Base-by-base conservation (phyloP, 169 alveolate genomes). In the Eimeria falciformis region DNA sequence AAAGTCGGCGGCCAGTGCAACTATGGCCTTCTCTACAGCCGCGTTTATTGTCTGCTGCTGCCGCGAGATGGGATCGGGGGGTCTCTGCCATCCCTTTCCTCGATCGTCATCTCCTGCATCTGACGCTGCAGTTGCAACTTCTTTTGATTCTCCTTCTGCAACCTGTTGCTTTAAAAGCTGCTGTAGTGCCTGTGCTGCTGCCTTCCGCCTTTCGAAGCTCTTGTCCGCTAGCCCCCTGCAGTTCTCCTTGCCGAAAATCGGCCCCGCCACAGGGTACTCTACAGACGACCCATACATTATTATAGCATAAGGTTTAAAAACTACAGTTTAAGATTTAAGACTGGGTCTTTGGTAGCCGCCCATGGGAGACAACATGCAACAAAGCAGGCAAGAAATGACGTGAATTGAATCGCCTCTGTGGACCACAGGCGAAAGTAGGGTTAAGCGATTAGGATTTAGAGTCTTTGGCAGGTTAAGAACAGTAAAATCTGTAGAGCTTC, bases 121-220 rank as follows among this genome's bases (percentile, higher is more conserved):
- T 62, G 81, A 29, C 21, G 53, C 46, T 17, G n/a, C 91, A 2
- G 23, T 2, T 58, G 81, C 91, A 7, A 46, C 79, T 11, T 33
- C 89, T 11, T 45, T 45, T 6, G 17, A 33, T 7, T 71, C 55
- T 2, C 81, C 81, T n/a, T 40, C 78, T 18, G n/a, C 27, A n/a
- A 62, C 77, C 25, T 83, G 81, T 65, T 62, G 73, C 40, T 46
- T 56, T 53, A 86, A 53, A 25, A 69, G 89, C 47, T 68, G 69
- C 73, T 92, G 93, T 7, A 92, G 56, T 58, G 91, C 91, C 37
- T 85, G 93, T 0, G 93, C 93, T 27, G 89, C 95, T 0, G 82
- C 85, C 81, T 82, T 92, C 82, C 95, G 81, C 90, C 86, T 92
- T 45, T 92, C 95, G 33, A 85, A 86, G 78, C 86, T 89, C 50